Conservation (phyloP, 305 asterid genomes). For the Solanum hybrid region DNA sequence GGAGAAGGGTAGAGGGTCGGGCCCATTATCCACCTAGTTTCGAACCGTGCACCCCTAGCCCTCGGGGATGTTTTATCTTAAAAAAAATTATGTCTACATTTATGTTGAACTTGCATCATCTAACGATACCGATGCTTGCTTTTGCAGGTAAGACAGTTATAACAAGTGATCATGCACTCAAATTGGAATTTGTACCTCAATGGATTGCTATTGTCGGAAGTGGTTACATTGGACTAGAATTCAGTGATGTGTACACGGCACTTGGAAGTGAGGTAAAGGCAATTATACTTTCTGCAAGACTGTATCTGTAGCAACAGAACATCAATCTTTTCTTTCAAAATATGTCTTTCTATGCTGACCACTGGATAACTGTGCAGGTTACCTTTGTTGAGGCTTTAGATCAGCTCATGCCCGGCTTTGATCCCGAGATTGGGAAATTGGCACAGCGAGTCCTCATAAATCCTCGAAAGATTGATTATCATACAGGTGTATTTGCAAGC, state of each 20-base stretch:
- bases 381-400: conserved; percentile 92
- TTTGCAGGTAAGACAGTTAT: conserved; percentile 83
- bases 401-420: conserved; percentile 97
- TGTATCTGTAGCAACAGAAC: background rate
- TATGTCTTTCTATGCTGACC: conserved; percentile 23
- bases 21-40: background rate
- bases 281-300: conserved; percentile 4
- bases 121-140: background rate
- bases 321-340: background rate
- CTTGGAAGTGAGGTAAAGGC: conserved; percentile 89
- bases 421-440: conserved; percentile 89
- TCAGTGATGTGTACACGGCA: conserved; percentile 95
- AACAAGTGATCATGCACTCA: conserved; percentile 95
- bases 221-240: conserved; percentile 96
- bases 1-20: background rate
- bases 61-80: background rate
- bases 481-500: conserved; percentile 93
- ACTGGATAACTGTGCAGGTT: conserved; percentile 40
- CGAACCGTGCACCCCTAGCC: background rate
- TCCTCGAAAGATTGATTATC: conserved; percentile 86
- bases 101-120: background rate
- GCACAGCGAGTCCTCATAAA: conserved; percentile 87
- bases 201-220: conserved; percentile 98
- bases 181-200: conserved; percentile 78
- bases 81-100: background rate